Conservation (phyloP, 164 flowering plant species). For the Stephania yunnanensis region DNA sequence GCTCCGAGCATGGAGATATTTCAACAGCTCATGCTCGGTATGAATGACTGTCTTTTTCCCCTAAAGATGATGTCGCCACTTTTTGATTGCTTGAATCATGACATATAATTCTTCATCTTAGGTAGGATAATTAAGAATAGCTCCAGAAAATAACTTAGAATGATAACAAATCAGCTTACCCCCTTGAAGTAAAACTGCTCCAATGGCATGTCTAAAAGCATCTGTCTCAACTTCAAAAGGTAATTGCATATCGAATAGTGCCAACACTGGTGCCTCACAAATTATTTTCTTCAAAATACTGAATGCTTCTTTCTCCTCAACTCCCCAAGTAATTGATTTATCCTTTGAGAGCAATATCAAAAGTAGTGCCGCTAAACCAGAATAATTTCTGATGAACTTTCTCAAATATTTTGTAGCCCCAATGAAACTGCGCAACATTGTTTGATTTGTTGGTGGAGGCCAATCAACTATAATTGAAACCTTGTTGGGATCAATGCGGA, state of each 20-base stretch:
- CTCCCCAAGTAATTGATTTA: background rate
- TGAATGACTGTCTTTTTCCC: background rate
- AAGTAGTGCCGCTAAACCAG: background rate
- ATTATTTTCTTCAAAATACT: background rate
- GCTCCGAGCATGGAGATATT: background rate
- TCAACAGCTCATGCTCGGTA: background rate
- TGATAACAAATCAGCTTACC: no score
- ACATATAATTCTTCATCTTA: constrained; percentile 3
- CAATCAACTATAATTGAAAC: background rate
- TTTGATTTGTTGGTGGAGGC: constrained; percentile 2
- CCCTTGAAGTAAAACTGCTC: no score
- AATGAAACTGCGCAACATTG: constrained; percentile 1
- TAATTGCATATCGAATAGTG: no score
- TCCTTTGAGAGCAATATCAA: background rate
- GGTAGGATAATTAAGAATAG: no score
- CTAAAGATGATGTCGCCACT: background rate
- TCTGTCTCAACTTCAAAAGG: no score
- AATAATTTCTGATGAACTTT: background rate
- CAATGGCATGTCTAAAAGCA: no score
- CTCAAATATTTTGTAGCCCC: background rate
- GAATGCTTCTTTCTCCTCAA: background rate
- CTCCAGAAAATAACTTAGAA: no score
- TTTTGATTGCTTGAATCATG: background rate
- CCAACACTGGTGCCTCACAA: no score
- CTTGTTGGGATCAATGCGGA: background rate